Evolutionary conservation across 139 green algal species (phyloP).

Genomic region (Coccomyxa sp.): DNA sequence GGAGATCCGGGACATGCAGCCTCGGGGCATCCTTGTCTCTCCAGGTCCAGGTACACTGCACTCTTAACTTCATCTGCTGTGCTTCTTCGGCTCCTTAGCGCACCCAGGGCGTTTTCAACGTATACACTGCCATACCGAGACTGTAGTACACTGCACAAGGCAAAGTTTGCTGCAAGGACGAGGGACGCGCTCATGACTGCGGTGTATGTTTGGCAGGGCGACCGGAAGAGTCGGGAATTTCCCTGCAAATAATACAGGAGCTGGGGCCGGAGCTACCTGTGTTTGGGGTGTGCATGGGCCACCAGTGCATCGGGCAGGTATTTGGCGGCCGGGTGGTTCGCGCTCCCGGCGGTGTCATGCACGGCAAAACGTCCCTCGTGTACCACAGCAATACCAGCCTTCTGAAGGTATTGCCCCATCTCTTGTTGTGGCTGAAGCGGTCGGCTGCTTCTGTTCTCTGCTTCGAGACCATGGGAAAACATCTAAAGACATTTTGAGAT

Average conservation of each 20-base stretch:
- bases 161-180: no score
- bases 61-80: background rate
- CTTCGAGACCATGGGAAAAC: background rate
- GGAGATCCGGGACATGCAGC: constrained; percentile 81
- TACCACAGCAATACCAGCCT: constrained; percentile 77
- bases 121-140: no score
- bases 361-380: constrained; percentile 93
- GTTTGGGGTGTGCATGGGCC: constrained; percentile 99
- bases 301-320: constrained; percentile 97
- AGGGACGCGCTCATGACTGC: no score
- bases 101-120: no score
- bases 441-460: background rate
- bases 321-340: constrained; percentile 76
- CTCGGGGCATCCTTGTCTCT: constrained; percentile 87
- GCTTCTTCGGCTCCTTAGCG: no score
- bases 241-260: constrained; percentile 73
- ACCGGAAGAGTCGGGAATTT: constrained; percentile 93
- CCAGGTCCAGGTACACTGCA: constrained; percentile 79
- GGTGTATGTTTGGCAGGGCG: constrained; percentile 38
- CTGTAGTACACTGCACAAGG: no score
- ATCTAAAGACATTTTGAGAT: background rate
- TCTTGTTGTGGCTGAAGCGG: background rate
- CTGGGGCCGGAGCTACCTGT: constrained; percentile 82
- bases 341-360: constrained; percentile 91
- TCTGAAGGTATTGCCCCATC: constrained; percentile 39